Evolutionary conservation across 768 basidiomycete genomes (phyloP).

Genomic region (Butyriboletus loyo): DNA sequence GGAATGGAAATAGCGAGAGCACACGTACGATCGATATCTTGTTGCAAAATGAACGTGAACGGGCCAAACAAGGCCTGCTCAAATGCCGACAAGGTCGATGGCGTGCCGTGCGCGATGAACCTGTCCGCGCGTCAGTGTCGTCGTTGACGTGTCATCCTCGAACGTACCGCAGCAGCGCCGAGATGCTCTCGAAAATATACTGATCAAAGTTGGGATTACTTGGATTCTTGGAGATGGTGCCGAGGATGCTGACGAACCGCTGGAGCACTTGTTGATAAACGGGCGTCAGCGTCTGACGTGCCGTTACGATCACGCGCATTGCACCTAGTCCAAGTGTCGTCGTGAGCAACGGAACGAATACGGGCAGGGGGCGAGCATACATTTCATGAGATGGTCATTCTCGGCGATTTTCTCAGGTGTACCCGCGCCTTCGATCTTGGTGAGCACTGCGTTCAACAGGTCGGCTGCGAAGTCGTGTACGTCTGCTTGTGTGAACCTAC

Average conservation of each 20-base stretch:
- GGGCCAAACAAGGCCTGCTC: constrained; percentile 82
- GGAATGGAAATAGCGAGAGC: background rate
- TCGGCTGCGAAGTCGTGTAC: constrained; percentile 78
- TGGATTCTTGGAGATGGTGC: constrained; percentile 90
- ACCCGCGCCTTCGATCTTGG: constrained; percentile 72
- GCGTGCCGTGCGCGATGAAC: constrained; percentile 75
- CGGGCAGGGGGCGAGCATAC: constrained; percentile 40
- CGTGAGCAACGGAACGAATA: constrained; percentile 1
- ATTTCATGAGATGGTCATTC: constrained; percentile 98
- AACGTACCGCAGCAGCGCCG: constrained; percentile 81
- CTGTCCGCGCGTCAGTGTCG: constrained; percentile 36
- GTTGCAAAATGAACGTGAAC: constrained; percentile 82
- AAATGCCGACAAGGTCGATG: constrained; percentile 65
- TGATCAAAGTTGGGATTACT: constrained; percentile 98
- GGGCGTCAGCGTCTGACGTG: constrained; percentile 72
- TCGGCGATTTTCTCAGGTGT: constrained; percentile 93
- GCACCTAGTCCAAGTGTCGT: constrained; percentile 52
- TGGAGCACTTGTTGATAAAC: constrained; percentile 61
- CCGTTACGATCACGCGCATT: constrained; percentile 92
- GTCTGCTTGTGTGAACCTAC: constrained; percentile 84
- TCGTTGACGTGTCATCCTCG: background rate
- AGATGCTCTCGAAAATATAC: constrained; percentile 93
- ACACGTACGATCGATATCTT: constrained; percentile 85
- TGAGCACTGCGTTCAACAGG: constrained; percentile 68
- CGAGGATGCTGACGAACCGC: constrained; percentile 80